Conservation (phyloP, 768 basidiomycete species). For the Pleurotus salmoneostramineus region DNA sequence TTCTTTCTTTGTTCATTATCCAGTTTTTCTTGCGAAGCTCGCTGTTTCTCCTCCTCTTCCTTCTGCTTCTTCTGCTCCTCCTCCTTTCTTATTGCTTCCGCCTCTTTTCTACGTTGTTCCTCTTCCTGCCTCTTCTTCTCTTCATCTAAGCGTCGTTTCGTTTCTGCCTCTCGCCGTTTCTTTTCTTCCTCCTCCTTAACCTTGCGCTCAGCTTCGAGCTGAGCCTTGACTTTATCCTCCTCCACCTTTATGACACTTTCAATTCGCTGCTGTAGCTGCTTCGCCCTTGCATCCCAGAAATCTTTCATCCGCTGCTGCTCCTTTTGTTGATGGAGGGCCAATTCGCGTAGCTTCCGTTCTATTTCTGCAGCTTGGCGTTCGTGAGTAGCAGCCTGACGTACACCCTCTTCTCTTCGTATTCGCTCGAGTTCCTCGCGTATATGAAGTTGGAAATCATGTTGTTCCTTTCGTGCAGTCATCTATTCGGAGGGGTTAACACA, state of each 20-base stretch:
- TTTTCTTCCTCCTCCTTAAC: constrained; percentile 43
- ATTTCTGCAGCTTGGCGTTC: constrained; percentile 52
- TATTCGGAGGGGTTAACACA: constrained; percentile 13
- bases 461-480: constrained; percentile 42
- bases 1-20: constrained; percentile 27
- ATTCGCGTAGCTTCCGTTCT: constrained; percentile 33
- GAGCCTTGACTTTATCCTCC: constrained; percentile 52
- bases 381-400: constrained; percentile 35
- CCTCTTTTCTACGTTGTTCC: constrained; percentile 38
- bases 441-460: constrained; percentile 25
- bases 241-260: constrained; percentile 60
- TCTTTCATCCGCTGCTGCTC: constrained; percentile 42
- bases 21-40: constrained; percentile 27
- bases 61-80: constrained; percentile 34
- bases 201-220: constrained; percentile 54
- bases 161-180: constrained; percentile 43
- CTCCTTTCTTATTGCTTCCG: constrained; percentile 35
- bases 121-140: constrained; percentile 44
- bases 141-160: constrained; percentile 34
- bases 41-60: constrained; percentile 33
- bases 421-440: constrained; percentile 44
- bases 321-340: constrained; percentile 40
- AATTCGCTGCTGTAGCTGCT: constrained; percentile 50
- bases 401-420: constrained; percentile 26
- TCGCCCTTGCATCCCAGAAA: constrained; percentile 51